These are phyloP conservation scores for Eragrostis curvula DNA, from an alignment of 176 grass and related monocot genomes.

Conservation along the genomic window DNA sequence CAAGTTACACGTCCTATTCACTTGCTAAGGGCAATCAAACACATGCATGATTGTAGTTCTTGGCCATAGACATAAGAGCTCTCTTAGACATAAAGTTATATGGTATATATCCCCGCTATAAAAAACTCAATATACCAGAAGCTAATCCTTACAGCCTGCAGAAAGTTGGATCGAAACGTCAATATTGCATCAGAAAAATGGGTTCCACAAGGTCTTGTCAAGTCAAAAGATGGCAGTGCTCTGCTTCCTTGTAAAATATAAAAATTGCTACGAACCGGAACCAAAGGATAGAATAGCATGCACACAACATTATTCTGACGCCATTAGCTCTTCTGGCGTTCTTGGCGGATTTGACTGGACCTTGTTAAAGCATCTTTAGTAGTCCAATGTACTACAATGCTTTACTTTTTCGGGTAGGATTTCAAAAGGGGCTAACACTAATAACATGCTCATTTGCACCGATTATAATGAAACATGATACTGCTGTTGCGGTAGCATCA, in stretches of 20 bases:
- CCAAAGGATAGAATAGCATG: slow-evolving; percentile 8
- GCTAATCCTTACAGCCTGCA: background rate
- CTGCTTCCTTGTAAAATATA: slow-evolving; percentile 27
- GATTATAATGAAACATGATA: background rate
- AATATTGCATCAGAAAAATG: background rate
- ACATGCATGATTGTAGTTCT: background rate
- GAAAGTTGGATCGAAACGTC: slow-evolving; percentile 12
- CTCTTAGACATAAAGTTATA: background rate
- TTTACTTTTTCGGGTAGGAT: background rate
- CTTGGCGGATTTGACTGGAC: slow-evolving; percentile 25
- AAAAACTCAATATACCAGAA: background rate
- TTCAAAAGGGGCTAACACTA: background rate
- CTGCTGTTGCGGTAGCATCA: background rate
- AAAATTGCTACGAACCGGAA: background rate
- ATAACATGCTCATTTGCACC: background rate
- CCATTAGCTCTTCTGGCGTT: background rate
- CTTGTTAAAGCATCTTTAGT: background rate
- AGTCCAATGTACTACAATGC: background rate
- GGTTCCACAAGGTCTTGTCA: slow-evolving; percentile 41
- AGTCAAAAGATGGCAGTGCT: slow-evolving; percentile 35
- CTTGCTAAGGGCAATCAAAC: background rate
- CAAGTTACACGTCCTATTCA: background rate
- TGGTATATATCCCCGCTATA: background rate
- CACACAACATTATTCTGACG: background rate
- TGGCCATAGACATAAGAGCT: background rate